Conservation (phyloP, 371 early-diverging fungal species). For the Vavraia culicis region DNA sequence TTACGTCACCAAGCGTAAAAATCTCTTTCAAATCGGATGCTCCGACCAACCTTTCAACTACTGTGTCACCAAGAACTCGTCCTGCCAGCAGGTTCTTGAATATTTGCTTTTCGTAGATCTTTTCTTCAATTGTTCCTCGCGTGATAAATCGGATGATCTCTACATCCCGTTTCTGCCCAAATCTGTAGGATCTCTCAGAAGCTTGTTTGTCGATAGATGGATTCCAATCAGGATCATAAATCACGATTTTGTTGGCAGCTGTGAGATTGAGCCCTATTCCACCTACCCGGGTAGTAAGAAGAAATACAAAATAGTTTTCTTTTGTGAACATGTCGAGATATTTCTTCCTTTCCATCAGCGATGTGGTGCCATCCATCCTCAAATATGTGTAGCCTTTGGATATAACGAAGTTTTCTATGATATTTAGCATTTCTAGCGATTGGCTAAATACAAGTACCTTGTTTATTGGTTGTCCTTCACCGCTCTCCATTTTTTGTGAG, state of each 20-base stretch:
- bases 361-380: slow-evolving; percentile 80
- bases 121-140: slow-evolving; percentile 76
- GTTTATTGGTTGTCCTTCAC: too few relatives aligned
- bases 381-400: slow-evolving; percentile 50
- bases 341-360: slow-evolving; percentile 50
- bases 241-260: slow-evolving; percentile 67
- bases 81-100: too few relatives aligned
- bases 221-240: slow-evolving; percentile 74
- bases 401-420: slow-evolving; percentile 54
- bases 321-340: slow-evolving; percentile 6
- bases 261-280: slow-evolving; percentile 79
- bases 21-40: too few relatives aligned
- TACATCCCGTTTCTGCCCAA: slow-evolving; percentile 55
- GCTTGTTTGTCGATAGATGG: slow-evolving; percentile 61
- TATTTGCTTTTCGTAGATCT: too few relatives aligned
- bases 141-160: slow-evolving; percentile 49
- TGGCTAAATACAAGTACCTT: slow-evolving; percentile 76
- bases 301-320: slow-evolving; percentile 43
- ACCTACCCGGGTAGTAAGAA: slow-evolving; percentile 69
- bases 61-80: too few relatives aligned
- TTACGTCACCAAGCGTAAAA: too few relatives aligned
- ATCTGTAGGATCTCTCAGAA: slow-evolving; percentile 60
- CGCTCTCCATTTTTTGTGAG: slow-evolving; percentile 56
- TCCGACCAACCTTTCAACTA: too few relatives aligned
- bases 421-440: slow-evolving; percentile 77